Conservation (phyloP, 1,139 yeast genomes). For the Blastobotrys raffinosifermentans region DNA sequence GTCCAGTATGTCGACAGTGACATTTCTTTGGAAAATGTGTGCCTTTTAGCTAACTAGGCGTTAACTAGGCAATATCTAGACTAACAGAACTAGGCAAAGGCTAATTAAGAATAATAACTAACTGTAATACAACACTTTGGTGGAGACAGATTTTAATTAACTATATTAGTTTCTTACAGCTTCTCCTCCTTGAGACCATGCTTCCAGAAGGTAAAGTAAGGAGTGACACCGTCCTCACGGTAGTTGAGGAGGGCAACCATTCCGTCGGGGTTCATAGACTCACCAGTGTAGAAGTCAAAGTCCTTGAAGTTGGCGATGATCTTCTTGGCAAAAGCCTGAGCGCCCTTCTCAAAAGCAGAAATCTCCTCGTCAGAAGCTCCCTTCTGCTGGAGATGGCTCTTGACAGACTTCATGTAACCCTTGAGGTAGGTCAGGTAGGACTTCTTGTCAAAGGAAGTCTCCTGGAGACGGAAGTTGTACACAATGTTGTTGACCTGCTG, state of each 20-base stretch:
- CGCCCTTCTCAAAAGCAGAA: slow-evolving; percentile 92
- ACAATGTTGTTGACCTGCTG: slow-evolving; percentile 96
- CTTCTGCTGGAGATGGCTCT: slow-evolving; percentile 72
- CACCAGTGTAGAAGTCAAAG: slow-evolving; percentile 99
- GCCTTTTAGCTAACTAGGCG: slow-evolving; percentile 35
- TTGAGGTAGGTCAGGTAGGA: slow-evolving; percentile 92
- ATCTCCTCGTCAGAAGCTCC: slow-evolving; percentile 86
- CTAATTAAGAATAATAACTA: slow-evolving; percentile 1
- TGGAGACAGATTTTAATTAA: too few species aligned
- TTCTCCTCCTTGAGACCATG: slow-evolving; percentile 89
- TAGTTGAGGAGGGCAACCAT: slow-evolving; percentile 97
- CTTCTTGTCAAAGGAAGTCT: slow-evolving; percentile 94
- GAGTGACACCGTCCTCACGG: slow-evolving; percentile 99
- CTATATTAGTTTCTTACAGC: too few species aligned
- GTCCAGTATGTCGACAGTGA: slow-evolving; percentile 53
- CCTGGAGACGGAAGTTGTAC: slow-evolving; percentile 96
- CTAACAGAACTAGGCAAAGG: background rate
- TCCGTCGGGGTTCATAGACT: slow-evolving; percentile 99
- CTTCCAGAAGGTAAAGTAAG: slow-evolving; percentile 97
- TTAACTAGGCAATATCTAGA: background rate
- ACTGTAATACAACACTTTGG: background rate
- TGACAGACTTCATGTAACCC: slow-evolving; percentile 96
- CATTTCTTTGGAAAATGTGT: slow-evolving; percentile 67
- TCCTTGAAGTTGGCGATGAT: slow-evolving; percentile 90
- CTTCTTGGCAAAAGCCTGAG: slow-evolving; percentile 92